phyloP scores from a whole-genome alignment of 352 stramenopile genomes.

The Thalassiosira exigua region DNA sequence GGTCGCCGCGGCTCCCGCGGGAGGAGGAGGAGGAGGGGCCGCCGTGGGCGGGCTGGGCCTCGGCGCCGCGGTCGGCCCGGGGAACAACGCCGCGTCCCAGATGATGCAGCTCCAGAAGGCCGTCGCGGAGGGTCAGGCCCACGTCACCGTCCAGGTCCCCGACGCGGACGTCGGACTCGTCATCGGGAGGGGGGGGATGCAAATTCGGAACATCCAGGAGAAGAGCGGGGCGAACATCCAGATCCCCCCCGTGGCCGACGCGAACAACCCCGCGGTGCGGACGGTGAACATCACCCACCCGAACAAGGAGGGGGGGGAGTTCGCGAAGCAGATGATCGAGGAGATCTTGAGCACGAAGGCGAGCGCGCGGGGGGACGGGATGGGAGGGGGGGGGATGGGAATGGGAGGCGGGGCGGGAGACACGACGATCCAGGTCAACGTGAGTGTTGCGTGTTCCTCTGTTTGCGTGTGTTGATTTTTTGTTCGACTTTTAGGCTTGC shows the following conservation, averaged over 20 bases:
- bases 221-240: conserved; percentile 95
- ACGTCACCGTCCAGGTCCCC: conserved; percentile 88
- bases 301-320: conserved; percentile 84
- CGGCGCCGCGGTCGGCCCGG: conserved; percentile 11
- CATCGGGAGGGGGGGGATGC: conserved; percentile 95
- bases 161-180: conserved; percentile 99
- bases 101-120: conserved; percentile 75
- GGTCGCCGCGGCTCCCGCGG: conserved; percentile 4
- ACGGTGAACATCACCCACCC: conserved; percentile 95
- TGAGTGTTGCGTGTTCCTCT: conserved; percentile 51
- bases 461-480: conserved; percentile 4
- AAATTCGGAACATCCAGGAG: conserved; percentile 97
- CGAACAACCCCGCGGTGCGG: conserved; percentile 89
- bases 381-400: conserved; percentile 12
- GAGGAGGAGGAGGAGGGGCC: conserved; percentile 3
- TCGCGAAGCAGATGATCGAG: conserved; percentile 89
- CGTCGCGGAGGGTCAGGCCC: conserved; percentile 63
- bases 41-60: not conserved
- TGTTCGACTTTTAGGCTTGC: too few species aligned
- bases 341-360: conserved; percentile 83
- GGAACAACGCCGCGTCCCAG: conserved; percentile 38
- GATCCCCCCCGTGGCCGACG: conserved; percentile 92
- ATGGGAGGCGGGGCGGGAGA: conserved; percentile 26
- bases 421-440: conserved; percentile 70
- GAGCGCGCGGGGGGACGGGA: conserved; percentile 31